Percentiles rank a stretch among this genome's conserved stretches.
These are phyloP conservation scores for Brassica incana DNA, from an alignment of 345 rosid species.

Conservation along the genomic window DNA sequence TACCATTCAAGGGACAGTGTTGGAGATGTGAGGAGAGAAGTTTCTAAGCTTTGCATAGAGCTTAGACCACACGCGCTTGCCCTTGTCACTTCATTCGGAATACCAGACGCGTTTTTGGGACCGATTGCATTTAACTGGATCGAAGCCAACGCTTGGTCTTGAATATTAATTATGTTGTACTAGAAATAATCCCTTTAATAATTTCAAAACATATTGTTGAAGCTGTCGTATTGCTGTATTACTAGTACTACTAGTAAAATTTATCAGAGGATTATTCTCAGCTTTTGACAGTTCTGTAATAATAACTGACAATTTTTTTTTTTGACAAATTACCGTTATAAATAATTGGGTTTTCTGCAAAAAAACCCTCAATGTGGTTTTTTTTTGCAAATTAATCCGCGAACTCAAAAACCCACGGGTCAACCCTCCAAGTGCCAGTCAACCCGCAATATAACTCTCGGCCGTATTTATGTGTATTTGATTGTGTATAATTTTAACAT, in stretches of 20 bases:
- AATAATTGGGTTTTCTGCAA: too few species aligned
- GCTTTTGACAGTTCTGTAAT: background rate
- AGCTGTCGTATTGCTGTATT: background rate
- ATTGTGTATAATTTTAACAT: too few species aligned
- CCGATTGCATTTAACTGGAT: slow-evolving; percentile 91
- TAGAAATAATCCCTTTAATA: background rate
- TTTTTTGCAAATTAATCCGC: too few species aligned
- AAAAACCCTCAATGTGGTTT: too few species aligned
- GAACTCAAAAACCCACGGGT: too few species aligned
- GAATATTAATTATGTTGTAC: slow-evolving; percentile 23
- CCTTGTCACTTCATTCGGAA: slow-evolving; percentile 71
- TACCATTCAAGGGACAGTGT: slow-evolving; percentile 61
- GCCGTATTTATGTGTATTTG: too few species aligned
- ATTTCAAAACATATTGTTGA: background rate
- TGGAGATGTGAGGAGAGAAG: slow-evolving; percentile 67
- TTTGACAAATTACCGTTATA: background rate
- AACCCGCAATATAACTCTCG: too few species aligned
- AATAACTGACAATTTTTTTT: background rate
- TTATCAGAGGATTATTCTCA: background rate
- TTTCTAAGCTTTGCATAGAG: slow-evolving; percentile 66
- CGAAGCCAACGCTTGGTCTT: slow-evolving; percentile 81
- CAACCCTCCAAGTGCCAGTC: too few species aligned
- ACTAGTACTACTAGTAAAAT: background rate
- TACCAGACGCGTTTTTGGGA: slow-evolving; percentile 75
- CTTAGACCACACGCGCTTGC: slow-evolving; percentile 80